Conservation (phyloP, 805 yeast species). For the Komagataella kurtzmanii region DNA sequence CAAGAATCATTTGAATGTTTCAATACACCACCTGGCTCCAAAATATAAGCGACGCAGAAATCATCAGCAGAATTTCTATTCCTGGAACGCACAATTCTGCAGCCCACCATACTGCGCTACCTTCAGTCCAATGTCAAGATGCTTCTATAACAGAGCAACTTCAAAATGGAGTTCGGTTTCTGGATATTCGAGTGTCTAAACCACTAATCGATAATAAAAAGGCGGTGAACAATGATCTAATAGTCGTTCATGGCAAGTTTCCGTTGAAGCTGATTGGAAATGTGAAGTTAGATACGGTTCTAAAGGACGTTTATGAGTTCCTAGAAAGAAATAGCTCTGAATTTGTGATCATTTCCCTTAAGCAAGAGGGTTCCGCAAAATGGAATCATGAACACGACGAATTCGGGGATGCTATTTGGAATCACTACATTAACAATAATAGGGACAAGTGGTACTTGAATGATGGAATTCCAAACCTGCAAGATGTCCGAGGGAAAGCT, state of each 20-base stretch:
- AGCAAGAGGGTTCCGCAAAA: constrained; percentile 58
- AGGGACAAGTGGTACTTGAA: constrained; percentile 49
- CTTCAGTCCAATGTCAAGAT: constrained; percentile 64
- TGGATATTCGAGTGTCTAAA: constrained; percentile 55
- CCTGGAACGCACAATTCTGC: constrained; percentile 86
- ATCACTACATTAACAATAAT: constrained; percentile 33
- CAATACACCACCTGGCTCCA: constrained; percentile 32
- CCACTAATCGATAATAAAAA: constrained; percentile 31
- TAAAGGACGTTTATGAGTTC: constrained; percentile 47
- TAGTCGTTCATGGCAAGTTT: constrained; percentile 64
- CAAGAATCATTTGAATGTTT: constrained; percentile 3
- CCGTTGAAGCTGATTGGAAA: constrained; percentile 55
- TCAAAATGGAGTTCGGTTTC: constrained; percentile 60
- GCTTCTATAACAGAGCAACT: constrained; percentile 46
- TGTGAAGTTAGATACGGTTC: constrained; percentile 32
- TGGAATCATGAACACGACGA: constrained; percentile 47
- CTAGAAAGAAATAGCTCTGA: constrained; percentile 40
- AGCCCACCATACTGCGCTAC: constrained; percentile 33
- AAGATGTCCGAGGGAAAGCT: constrained; percentile 55
- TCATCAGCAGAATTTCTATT: constrained; percentile 40
- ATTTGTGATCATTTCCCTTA: constrained; percentile 51
- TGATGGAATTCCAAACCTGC: constrained; percentile 39
- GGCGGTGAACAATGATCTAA: constrained; percentile 27
- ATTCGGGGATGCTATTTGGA: constrained; percentile 49
- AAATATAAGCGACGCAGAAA: constrained; percentile 34